Base-by-base conservation (phyloP, 306 rosid genomes). In the Rosa multiflora region DNA sequence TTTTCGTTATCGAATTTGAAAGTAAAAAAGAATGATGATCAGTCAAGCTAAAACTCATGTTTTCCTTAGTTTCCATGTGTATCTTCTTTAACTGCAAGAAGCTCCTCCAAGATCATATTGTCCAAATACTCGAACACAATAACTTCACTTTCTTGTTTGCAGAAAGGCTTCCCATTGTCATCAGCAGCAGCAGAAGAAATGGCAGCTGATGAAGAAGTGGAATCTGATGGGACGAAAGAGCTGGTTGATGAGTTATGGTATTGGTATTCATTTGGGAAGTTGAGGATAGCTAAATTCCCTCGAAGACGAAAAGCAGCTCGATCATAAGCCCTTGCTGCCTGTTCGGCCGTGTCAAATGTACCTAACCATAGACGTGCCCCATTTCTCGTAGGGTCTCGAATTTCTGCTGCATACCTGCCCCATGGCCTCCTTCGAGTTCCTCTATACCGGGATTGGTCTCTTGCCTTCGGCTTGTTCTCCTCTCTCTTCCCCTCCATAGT, bases 351-450 rank as follows among this genome's bases (percentile, higher is more conserved):
- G 2, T 89, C 97, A 53, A 92, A 94, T 1, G 97, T 94, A 58
- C 99, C 99, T 0, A 94, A 85, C 98, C 97, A 94, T 1, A 88
- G 75, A 2, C 98, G 87, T 14, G 93, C 91, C 11, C 99, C 97
- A 49, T 91, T 94, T 52, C 97, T 83, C 12, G 94, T 86, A 0
- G 99, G 97, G 62, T 94, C 99, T 13, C 99, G 93, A 62, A 92
- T 94, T 79, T 94, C 99, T 0, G 99, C 99, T 0, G 97, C 99
- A 66, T 83, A 92, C 79, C 91, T 92, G 0, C 97, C 99, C 99
- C 99, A 94, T 4, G 97, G 99, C 73, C 99, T 84, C 67, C 91
- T 76, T 4, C 99, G 80, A 53, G 90, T 92, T 21, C 99, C 99
- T 77, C 99, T 77, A 72, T 92, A 92, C 39, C 89, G 80, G 39